Base-by-base conservation (phyloP, 352 stramenopile genomes). In the Albugo candida region DNA sequence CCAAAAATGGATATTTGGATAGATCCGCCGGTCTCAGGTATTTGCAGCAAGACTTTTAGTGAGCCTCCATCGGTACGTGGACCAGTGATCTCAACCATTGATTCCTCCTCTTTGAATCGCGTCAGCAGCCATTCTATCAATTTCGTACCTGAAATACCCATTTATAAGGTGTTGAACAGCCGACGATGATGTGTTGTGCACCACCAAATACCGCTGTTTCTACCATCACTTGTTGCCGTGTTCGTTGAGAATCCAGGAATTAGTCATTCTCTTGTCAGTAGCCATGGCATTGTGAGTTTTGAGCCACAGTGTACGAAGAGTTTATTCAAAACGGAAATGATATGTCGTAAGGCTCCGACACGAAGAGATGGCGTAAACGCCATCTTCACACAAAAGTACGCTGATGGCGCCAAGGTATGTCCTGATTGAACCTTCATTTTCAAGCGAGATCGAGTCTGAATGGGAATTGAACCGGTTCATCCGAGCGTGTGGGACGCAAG, bases 261-360 rank as follows among this genome's bases (percentile, higher is more conserved):
- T 8, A 8, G 8, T 8, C 3, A 61, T 52, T 35, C 55, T 72
- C 35, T 44, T 38, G 24, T 52, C 52, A 5, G 36, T 61, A n/a
- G 55, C 63, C 35, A 59, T 47, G 0, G 69, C 51, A 20, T 65
- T 80, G 24, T 63, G 65, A 10, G 78, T 58, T 36, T 65, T 60
- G 36, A 66, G 86, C 18, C 59, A 59, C 11, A 89, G 14, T 17
- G 54, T 11, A 85, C 66, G 2, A 73, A 71, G 1, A 86, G 61
- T 48, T 89, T 89, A 43, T 89, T 89, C 5, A 85, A 55, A 3
- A 89, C 44, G n/a, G 76, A 63, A 39, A 87, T 66, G 8, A 73
- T 73, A 43, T 89, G 72, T 2, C 62, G 65, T 34, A 89, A 57
- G 11, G 61, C 59, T 16, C 86, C 67, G 16, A 73, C 58, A 0